Evolutionary conservation across 2,329 filamentous ascomycete genomes (phyloP), one percentile per base, ranked within the genome.

Genomic region (Rhynchosporium graminicola): DNA sequence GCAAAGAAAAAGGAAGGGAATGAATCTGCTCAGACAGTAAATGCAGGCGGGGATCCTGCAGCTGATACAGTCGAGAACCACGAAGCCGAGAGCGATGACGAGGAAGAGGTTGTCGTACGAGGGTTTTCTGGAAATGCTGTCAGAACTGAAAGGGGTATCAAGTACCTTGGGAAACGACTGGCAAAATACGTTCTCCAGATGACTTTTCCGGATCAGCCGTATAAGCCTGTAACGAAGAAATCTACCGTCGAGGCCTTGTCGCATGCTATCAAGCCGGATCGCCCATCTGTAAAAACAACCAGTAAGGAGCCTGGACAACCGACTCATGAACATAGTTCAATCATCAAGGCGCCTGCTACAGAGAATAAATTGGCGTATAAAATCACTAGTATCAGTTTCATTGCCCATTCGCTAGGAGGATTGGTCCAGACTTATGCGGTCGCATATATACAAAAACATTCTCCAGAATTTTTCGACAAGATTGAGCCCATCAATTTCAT

Each of bases 381-480:
- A 68, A 92, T 96, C 71, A 95, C 92, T 10, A 96, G 92, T 74
- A 97, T 98, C 74, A 97, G 93, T 72, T 97, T 98, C 73, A 85
- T 98, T 61, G 92, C 88, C 0, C 94, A 98, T 76, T 97, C 93
- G 0, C 83, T 98, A 0, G 94, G 94, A 33, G 94, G 94, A 0
- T 80, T 96, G 20, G 84, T 97, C 15, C 94, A 98, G 75, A 96
- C 90, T 0, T 98, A 98, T 74, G 94, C 94, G 2, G 88, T 98
- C 62, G 94, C 93, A 8, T 98, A 98, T 74, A 96, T 98, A 51
- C 90, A 97, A 71, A 97, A 97, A 74, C 92, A 98, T 74, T 96
- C 92, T 0, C 94, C 94, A 0, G 80, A 88, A 9, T 98, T 98
- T 74, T 98, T 98, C 71, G 83, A 93, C 56, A 79, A 87, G 4